phyloP scores from a whole-genome alignment of 352 stramenopile species.

The Phytophthora tentaculata region DNA sequence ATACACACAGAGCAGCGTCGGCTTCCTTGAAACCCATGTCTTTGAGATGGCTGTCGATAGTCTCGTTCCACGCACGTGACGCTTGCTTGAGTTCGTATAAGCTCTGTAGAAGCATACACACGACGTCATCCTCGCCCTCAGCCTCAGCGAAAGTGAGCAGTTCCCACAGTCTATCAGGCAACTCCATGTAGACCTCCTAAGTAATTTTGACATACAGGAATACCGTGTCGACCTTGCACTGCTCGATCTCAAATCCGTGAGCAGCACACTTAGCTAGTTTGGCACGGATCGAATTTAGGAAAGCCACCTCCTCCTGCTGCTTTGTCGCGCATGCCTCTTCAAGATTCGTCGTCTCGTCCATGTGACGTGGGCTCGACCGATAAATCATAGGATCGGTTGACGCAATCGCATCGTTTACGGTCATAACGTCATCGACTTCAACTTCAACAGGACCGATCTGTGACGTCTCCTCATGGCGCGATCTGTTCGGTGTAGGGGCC shows the following conservation, averaged over 20 bases:
- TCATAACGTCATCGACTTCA: no score
- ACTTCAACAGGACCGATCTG: no score
- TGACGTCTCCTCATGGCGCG: no score
- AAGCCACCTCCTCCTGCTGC: no score
- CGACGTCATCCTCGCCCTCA: background rate
- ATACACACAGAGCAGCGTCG: slow-evolving; percentile 21
- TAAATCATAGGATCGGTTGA: no score
- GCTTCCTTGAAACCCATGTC: slow-evolving; percentile 22
- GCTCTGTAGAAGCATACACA: background rate
- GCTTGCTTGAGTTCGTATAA: slow-evolving; percentile 22
- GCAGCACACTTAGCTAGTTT: background rate
- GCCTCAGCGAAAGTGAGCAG: background rate
- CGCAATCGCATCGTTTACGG: no score
- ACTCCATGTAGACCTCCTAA: slow-evolving; percentile 12
- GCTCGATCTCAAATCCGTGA: background rate
- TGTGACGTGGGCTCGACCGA: no score
- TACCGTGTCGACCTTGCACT: slow-evolving; percentile 7
- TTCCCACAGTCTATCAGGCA: background rate
- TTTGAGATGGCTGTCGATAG: slow-evolving; percentile 11
- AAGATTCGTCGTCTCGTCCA: no score
- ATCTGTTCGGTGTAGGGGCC: no score
- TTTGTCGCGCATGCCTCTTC: no score
- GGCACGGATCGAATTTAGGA: slow-evolving; percentile 4
- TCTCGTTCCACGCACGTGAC: slow-evolving; percentile 20
- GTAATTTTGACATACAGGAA: slow-evolving; percentile 7